A percentile compares a stretch with the other conserved stretches of the same genome.
These are phyloP conservation scores for Alternaria conjuncta DNA, from an alignment of 2,329 filamentous ascomycete species.

Conservation along the genomic window DNA sequence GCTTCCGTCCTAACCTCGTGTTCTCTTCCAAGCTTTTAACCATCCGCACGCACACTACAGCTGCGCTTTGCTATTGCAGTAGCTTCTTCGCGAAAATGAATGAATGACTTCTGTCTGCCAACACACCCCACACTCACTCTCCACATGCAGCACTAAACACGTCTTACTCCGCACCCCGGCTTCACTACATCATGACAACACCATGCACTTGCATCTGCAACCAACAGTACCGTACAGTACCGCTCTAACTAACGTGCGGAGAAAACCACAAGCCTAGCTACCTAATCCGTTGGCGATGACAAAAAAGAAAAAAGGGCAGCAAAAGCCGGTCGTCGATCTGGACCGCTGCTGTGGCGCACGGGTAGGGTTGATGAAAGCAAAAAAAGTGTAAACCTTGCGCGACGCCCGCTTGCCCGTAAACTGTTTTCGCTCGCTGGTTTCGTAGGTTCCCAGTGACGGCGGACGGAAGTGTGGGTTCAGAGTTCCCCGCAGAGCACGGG, in stretches of 20 bases:
- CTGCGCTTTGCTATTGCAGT: background rate
- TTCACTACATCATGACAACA: background rate
- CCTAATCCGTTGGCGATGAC: background rate
- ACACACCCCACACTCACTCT: constrained; percentile 1
- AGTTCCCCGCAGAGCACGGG: background rate
- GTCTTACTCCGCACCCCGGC: background rate
- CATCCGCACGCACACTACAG: background rate
- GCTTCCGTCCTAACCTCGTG: constrained; percentile 11
- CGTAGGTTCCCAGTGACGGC: background rate
- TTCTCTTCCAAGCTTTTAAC: background rate
- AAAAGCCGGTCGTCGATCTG: background rate
- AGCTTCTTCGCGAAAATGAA: background rate
- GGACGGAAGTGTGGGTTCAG: background rate
- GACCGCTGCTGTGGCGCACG: background rate
- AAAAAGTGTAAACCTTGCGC: background rate
- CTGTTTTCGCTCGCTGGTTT: background rate
- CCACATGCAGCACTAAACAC: background rate
- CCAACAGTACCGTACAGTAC: background rate
- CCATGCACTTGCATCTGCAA: background rate
- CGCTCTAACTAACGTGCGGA: background rate
- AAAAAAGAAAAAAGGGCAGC: background rate
- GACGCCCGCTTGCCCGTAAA: background rate
- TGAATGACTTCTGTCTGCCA: background rate
- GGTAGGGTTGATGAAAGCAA: background rate
- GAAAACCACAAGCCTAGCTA: background rate